Base-by-base conservation (phyloP, 73 alveolate species). In the Strombidium stylifer region DNA sequence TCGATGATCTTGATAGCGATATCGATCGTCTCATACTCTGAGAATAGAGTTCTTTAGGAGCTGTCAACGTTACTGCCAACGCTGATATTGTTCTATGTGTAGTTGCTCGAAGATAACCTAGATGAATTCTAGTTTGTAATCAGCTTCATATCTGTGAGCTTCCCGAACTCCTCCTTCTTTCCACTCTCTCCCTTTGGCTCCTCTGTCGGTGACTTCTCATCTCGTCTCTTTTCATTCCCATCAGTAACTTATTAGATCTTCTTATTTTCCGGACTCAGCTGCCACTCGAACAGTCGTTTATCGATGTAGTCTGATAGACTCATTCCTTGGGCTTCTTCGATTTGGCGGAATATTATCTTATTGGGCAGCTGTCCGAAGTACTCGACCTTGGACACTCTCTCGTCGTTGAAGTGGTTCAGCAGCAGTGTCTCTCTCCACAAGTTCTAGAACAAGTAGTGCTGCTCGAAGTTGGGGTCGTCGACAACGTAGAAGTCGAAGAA, bases 371-470 rank as follows among this genome's bases (percentile, higher is more conserved):
- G 40, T 19, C 88, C 88, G 30, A 76, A 76, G 21, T 23, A 24
- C 2, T 37, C 20, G 5, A 32, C 42, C 42, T 10, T 32, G 42
- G 10, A 10, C 10, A 10, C 10, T 32, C 42, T 32, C n/a, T 64
- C 48, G 15, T 39, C 24, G 2, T 65, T 7, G 15, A 27, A 26
- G 19, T 28, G 1, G 23, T 49, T n/a, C n/a, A 74, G 67, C 15
- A 74, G 42, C 28, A 74, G 61, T n/a, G 87, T 74, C 28, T 74
- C 87, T 20, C 87, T 61, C 87, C 87, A 74, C 4, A 74, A 1
- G 37, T 76, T 65, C 27, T 56, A 12, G 25, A 42, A 65, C 26
- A 76, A 15, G 31, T 48, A 65, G 57, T 14, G 52, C 45, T 76
- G 74, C 45, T 53, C 71, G 46, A 65, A 49, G 24, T 59, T 49